Percentiles rank a stretch among this genome's conserved stretches.
Conservation (phyloP, 805 yeast species). For the Myxozyma sirexii region DNA sequence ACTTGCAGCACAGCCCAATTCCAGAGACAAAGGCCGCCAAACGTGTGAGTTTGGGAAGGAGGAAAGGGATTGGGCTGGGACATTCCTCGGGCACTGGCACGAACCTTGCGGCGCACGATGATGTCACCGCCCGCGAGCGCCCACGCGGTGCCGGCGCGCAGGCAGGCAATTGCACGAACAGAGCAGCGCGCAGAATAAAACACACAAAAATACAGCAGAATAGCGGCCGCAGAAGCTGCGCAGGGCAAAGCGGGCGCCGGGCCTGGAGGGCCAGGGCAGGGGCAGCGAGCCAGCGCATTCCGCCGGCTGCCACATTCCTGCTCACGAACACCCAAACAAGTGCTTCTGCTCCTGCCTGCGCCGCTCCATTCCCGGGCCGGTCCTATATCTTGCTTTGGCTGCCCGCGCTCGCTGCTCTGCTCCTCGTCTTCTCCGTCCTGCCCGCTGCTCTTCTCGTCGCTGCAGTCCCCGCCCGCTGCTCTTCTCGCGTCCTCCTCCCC, state of each 20-base stretch:
- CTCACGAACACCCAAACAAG: neutral
- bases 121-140: neutral
- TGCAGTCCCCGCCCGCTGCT: neutral
- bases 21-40: neutral
- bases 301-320: slow-evolving; percentile 15
- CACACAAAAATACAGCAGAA: neutral
- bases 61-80: neutral
- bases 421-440: neutral
- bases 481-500: neutral
- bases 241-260: neutral
- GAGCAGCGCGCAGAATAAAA: neutral
- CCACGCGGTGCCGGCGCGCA: no score
- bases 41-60: neutral
- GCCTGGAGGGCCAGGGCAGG: neutral
- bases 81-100: slow-evolving; percentile 3
- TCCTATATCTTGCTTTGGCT: neutral
- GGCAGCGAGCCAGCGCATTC: slow-evolving; percentile 1
- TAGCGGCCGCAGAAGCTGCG: neutral
- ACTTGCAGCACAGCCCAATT: no score
- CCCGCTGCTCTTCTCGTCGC: neutral
- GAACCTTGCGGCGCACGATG: slow-evolving; percentile 4
- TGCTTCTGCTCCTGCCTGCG: neutral
- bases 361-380: neutral
- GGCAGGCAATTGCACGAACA: no score
- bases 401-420: neutral